phyloP scores from a whole-genome alignment of 2,329 filamentous ascomycete species.

The Pseudocercospora vitis region DNA sequence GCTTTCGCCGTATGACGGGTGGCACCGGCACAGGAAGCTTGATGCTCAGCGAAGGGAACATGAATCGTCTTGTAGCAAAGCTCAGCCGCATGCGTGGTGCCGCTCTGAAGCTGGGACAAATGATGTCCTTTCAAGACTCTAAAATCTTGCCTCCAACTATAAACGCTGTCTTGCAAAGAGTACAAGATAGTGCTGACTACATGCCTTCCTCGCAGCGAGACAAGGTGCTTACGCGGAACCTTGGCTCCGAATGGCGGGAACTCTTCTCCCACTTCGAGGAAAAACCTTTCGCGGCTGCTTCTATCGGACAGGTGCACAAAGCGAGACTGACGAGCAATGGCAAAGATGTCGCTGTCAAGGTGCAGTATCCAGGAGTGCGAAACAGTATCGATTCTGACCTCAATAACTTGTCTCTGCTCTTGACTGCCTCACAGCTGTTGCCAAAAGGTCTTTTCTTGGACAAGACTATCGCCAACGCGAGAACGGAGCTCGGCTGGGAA shows the following conservation, averaged over 20 bases:
- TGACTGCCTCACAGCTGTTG: constrained; percentile 85
- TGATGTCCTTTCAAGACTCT: constrained; percentile 97
- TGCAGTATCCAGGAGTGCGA: constrained; percentile 95
- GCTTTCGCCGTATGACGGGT: constrained; percentile 74
- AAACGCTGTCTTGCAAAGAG: constrained; percentile 84
- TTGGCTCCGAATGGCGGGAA: constrained; percentile 81
- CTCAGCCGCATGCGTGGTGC: constrained; percentile 95
- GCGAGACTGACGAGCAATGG: constrained; percentile 75
- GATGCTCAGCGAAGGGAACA: constrained; percentile 83
- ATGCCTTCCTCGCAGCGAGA: constrained; percentile 95
- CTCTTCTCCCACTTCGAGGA: constrained; percentile 85
- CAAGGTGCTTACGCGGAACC: constrained; percentile 73
- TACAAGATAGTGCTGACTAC: constrained; percentile 95
- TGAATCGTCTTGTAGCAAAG: constrained; percentile 89
- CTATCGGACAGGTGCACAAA: constrained; percentile 93
- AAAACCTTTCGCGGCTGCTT: constrained; percentile 88
- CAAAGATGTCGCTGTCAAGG: constrained; percentile 83
- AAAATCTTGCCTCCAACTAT: constrained; percentile 90
- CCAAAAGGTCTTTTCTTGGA: constrained; percentile 92
- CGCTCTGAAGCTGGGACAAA: constrained; percentile 94
- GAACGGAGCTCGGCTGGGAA: constrained; percentile 91
- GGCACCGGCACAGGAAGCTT: constrained; percentile 66
- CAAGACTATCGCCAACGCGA: constrained; percentile 94
- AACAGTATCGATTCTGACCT: constrained; percentile 95
- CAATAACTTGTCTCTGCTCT: constrained; percentile 85